phyloP scores from a whole-genome alignment of 2,329 filamentous ascomycete genomes.

The Aspergillus sp. region DNA sequence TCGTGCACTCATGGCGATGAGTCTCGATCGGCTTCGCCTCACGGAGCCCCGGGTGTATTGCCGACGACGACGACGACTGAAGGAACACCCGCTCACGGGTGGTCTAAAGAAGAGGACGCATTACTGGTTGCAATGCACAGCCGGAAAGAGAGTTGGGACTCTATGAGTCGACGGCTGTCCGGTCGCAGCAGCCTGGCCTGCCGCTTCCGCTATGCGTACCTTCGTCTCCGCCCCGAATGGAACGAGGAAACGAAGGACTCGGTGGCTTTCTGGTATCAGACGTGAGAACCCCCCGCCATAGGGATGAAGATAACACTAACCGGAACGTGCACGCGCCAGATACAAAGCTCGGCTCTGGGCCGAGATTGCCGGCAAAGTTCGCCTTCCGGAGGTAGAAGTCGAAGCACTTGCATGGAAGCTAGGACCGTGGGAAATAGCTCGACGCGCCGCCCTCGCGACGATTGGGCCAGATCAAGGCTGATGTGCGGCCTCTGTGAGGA shows the following conservation, averaged over 20 bases:
- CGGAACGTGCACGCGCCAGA: not conserved
- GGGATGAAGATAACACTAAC: not conserved
- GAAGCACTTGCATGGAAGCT: constrained; percentile 8
- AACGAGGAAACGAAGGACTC: constrained; percentile 1
- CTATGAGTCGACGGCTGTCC: constrained; percentile 1
- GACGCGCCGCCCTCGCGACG: not conserved
- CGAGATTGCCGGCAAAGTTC: constrained; percentile 1
- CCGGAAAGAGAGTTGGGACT: constrained; percentile 1
- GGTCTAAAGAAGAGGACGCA: constrained; percentile 5
- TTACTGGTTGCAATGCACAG: not conserved
- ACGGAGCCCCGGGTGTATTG: not conserved
- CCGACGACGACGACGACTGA: not conserved
- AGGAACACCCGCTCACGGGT: not conserved
- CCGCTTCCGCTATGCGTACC: constrained; percentile 5
- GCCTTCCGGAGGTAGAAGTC: constrained; percentile 3
- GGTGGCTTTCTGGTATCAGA: constrained; percentile 5
- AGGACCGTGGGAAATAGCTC: constrained; percentile 6
- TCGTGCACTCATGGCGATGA: not conserved
- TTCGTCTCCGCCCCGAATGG: constrained; percentile 6
- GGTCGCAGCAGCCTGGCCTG: constrained; percentile 3
- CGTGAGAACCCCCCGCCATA: not conserved
- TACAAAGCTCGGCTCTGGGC: constrained; percentile 6
- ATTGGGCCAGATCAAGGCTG: not conserved
- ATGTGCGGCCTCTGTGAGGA: not conserved
- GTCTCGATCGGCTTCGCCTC: not conserved